phyloP scores from a whole-genome alignment of 2,329 filamentous ascomycete genomes.

The Fusarium proliferatum region DNA sequence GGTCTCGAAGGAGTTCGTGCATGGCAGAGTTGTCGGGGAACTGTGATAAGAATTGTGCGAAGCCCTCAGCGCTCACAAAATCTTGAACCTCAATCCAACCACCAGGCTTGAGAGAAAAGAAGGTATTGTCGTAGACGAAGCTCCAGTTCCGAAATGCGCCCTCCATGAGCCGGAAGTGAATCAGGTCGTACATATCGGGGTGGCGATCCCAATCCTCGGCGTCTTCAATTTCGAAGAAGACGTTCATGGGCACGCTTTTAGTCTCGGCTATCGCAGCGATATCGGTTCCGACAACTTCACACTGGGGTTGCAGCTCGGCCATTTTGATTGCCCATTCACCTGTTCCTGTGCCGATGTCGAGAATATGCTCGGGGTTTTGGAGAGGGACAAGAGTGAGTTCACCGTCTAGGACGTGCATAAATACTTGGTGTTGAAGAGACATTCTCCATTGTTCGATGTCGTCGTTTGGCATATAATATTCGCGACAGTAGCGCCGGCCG shows the following conservation, averaged over 20 bases:
- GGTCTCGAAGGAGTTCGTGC: conserved; percentile 54
- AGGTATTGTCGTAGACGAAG: conserved; percentile 64
- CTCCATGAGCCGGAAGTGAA: conserved; percentile 67
- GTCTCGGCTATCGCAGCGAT: conserved; percentile 68
- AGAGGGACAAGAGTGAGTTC: conserved; percentile 58
- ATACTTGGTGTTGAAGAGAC: conserved; percentile 72
- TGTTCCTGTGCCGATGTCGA: conserved; percentile 70
- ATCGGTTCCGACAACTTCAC: conserved; percentile 69
- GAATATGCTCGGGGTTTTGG: conserved; percentile 54
- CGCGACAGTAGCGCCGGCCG: conserved; percentile 70
- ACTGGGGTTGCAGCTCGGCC: conserved; percentile 63
- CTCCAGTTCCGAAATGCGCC: conserved; percentile 68
- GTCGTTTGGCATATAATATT: conserved; percentile 75
- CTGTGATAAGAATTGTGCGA: conserved; percentile 46
- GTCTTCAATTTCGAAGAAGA: conserved; percentile 70
- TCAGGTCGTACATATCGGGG: conserved; percentile 63
- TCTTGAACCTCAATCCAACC: conserved; percentile 68
- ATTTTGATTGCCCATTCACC: conserved; percentile 64
- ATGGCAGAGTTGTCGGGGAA: conserved; percentile 60
- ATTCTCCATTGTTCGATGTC: conserved; percentile 72
- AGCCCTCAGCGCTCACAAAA: conserved; percentile 59
- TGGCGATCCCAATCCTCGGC: conserved; percentile 69
- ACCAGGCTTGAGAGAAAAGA: conserved; percentile 65
- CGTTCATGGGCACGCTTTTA: conserved; percentile 66
- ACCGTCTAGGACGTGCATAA: conserved; percentile 62